These are phyloP conservation scores for Acorus gramineus DNA, from an alignment of 106 monocot species.

Conservation along the genomic window DNA sequence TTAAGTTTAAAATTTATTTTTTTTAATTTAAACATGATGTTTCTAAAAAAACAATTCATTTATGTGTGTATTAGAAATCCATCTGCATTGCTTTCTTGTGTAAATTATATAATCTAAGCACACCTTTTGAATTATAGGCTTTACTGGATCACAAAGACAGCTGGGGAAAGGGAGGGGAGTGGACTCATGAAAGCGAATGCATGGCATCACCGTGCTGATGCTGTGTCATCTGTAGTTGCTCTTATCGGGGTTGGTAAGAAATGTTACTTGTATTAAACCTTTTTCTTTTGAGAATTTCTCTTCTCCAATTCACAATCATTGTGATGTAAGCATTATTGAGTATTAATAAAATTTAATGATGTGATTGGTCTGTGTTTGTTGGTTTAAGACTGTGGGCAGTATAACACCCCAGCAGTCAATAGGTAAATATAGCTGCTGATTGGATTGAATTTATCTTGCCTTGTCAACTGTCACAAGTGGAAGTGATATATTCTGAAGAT, in stretches of 20 bases:
- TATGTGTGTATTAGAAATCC: no score
- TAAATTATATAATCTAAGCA: background rate
- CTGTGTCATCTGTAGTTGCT: slow-evolving; percentile 86
- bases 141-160: slow-evolving; percentile 89
- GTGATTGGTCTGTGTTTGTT: no score
- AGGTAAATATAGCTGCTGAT: no score
- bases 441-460: no score
- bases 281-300: background rate
- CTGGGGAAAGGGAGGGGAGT: slow-evolving; percentile 87
- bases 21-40: no score
- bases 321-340: background rate
- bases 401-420: no score
- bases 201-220: slow-evolving; percentile 97
- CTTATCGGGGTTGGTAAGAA: slow-evolving; percentile 91
- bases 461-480: no score
- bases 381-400: no score
- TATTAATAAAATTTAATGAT: no score
- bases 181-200: slow-evolving; percentile 96
- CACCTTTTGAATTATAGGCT: slow-evolving; percentile 36
- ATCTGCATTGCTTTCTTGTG: background rate
- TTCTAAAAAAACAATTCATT: no score
- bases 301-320: background rate
- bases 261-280: background rate
- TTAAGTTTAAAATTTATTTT: no score
- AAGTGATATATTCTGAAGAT: no score